Evolutionary conservation across 805 yeast species (phyloP), one percentile per base, ranked within the genome.

Genomic region (Lachancea kluyveri): DNA sequence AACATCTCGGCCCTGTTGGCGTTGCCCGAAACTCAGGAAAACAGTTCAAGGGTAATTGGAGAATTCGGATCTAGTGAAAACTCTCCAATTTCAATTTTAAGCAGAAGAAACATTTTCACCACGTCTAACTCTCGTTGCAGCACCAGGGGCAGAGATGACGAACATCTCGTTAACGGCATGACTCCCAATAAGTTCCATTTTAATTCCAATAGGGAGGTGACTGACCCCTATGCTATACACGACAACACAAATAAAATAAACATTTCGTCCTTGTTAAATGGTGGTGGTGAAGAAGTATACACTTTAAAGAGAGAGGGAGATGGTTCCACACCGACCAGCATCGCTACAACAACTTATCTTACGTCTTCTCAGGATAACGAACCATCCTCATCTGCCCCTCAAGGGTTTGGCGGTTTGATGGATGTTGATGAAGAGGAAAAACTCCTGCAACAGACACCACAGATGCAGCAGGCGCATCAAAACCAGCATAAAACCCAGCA

Each of bases 251-350:
- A 37, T 21, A 37, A 40, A 33, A 43, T 43, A 17, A 40, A 45
- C 23, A 44, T 53, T 17, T 42, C 55, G n/a, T 43, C 50, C 16
- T 46, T 56, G 51, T 26, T 48, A 17, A 43, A 41, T 31, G 42
- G 51, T 11, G 40, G 39, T 9, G 44, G 43, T 15, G 51, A 47
- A 7, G 54, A 51, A 11, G 33, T 40, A 10, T 51, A 51, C 33
- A 42, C 55, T 10, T 36, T 50, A 25, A 37, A 30, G 25, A 27
- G 37, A 4, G 28, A 25, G 9, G 40, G 27, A 15, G 36, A 32
- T n/a, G n/a, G n/a, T n/a, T n/a, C n/a, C n/a, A n/a, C n/a, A n/a
- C n/a, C n/a, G n/a, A n/a, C n/a, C n/a, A n/a, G n/a, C n/a, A n/a
- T n/a, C n/a, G n/a, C n/a, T n/a, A n/a, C n/a, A n/a, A n/a, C n/a